phyloP scores from a whole-genome alignment of 306 rosid genomes.

The Urtica urens region DNA sequence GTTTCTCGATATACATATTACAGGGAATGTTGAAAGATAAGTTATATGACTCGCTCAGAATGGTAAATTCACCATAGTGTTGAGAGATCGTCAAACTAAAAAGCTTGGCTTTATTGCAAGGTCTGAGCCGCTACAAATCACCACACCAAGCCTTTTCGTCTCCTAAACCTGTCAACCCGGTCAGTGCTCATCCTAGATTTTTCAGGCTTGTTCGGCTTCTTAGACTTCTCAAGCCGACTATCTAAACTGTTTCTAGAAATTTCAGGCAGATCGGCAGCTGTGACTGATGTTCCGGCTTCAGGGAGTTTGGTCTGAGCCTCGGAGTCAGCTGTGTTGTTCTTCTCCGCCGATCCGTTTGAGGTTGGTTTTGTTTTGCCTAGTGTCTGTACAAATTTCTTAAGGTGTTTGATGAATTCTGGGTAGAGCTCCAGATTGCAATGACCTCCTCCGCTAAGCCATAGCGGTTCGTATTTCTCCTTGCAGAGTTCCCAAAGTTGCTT shows the following conservation, averaged over 20 bases:
- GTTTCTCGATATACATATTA: slow-evolving; percentile 34
- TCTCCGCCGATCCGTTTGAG: slow-evolving; percentile 39
- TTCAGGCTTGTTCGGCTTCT: slow-evolving; percentile 57
- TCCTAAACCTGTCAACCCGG: slow-evolving; percentile 77
- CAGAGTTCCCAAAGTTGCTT: slow-evolving; percentile 87
- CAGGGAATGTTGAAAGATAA: slow-evolving; percentile 7
- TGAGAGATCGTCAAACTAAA: slow-evolving; percentile 24
- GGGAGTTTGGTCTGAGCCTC: slow-evolving; percentile 40
- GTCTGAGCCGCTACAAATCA: slow-evolving; percentile 33
- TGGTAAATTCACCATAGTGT: slow-evolving; percentile 26
- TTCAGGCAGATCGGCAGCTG: slow-evolving; percentile 55
- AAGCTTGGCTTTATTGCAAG: slow-evolving; percentile 38
- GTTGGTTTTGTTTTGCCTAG: slow-evolving; percentile 63
- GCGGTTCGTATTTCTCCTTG: slow-evolving; percentile 74
- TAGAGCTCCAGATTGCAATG: slow-evolving; percentile 89
- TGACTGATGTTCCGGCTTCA: slow-evolving; percentile 46
- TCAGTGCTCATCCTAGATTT: slow-evolving; percentile 98
- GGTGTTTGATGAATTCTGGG: slow-evolving; percentile 83
- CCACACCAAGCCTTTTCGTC: slow-evolving; percentile 75
- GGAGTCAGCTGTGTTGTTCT: slow-evolving; percentile 31
- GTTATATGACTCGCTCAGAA: slow-evolving; percentile 18
- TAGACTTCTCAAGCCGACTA: slow-evolving; percentile 86
- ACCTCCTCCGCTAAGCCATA: slow-evolving; percentile 93
- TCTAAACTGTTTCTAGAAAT: slow-evolving; percentile 97
- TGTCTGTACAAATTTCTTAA: slow-evolving; percentile 88